Evolutionary conservation across 2,329 filamentous ascomycete genomes (phyloP).

Genomic region (Penicillium hordei): DNA sequence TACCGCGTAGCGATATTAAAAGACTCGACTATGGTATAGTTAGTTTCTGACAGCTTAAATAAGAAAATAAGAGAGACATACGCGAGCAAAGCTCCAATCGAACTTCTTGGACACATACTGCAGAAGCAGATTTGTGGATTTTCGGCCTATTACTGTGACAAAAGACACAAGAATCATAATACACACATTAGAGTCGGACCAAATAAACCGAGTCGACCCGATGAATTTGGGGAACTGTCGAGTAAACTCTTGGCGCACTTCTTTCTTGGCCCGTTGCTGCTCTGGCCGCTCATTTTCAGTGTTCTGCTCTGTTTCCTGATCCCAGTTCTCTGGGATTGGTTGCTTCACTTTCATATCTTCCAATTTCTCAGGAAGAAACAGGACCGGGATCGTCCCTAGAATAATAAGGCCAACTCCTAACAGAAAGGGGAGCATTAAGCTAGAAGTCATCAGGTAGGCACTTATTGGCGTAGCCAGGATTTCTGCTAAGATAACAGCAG

Average conservation of each 20-base stretch:
- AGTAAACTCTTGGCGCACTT: constrained; percentile 9
- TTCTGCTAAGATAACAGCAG: constrained; percentile 22
- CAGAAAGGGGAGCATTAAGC: constrained; percentile 24
- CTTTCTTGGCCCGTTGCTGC: constrained; percentile 6
- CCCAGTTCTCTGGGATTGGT: neutral
- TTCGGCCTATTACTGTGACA: constrained; percentile 23
- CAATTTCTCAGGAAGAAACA: constrained; percentile 27
- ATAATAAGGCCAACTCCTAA: constrained; percentile 14
- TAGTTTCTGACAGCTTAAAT: neutral
- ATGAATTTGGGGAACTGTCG: constrained; percentile 19
- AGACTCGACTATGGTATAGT: constrained; percentile 25
- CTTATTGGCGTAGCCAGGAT: constrained; percentile 28
- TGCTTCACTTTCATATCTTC: constrained; percentile 16
- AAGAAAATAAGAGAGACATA: constrained; percentile 13
- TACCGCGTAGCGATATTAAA: constrained; percentile 28
- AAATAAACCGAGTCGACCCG: constrained; percentile 26
- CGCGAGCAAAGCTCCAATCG: constrained; percentile 29
- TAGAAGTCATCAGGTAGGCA: constrained; percentile 26
- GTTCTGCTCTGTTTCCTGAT: neutral
- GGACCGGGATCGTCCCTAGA: constrained; percentile 1
- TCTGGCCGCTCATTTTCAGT: neutral
- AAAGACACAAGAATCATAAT: constrained; percentile 24
- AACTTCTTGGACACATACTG: constrained; percentile 34
- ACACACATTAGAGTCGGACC: constrained; percentile 20
- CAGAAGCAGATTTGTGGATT: constrained; percentile 25